Base-by-base conservation (phyloP, 2,329 filamentous ascomycete species). In the Hawksworthiomyces lignivorus region DNA sequence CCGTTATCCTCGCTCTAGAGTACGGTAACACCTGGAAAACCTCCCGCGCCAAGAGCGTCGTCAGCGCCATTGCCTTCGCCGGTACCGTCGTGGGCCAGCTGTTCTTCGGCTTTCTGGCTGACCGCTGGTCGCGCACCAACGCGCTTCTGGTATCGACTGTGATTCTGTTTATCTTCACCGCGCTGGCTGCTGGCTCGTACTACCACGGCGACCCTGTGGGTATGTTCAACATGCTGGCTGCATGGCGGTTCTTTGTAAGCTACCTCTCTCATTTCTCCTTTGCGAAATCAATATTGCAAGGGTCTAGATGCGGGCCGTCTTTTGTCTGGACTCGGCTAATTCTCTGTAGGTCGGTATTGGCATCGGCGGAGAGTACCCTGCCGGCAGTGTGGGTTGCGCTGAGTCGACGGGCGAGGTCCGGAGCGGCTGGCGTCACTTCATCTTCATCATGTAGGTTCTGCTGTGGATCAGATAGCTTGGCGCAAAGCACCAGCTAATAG, bases 381-480 rank as follows among this genome's bases (percentile, higher is more conserved):
- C 85, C 31, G 89, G 89, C 4, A 86, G 79, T 45, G 89, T 96
- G 1, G 85, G 83, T 2, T 84, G 80, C 40, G 86, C 88, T 3
- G 89, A 96, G 62, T 83, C 82, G 5, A 89, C 83, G 0, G 85
- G 86, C 18, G 87, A 94, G 57, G 69, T 96, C 45, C 87, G 87
- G 60, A 61, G 65, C 14, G 89, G 89, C 10, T 82, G 83, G 14
- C 73, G 89, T n/a, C 90, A 96, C 57, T 73, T 84, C 29, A 94
- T 87, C 87, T 96, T 89, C 57, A 86, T 90, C 53, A 70, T 94
- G 50, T 46, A 22, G 11, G 36, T 29, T 19, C 12, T 11, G 18
- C 30, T 92, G 61, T 94, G 86, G 35, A 94, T 15, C 21, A 53
- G 51, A 4, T n/a, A n/a, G n/a, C n/a, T n/a, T n/a, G n/a, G n/a